These are phyloP conservation scores for Daldinia eschscholtzii DNA, from an alignment of 2,329 filamentous ascomycete genomes.

Conservation along the genomic window DNA sequence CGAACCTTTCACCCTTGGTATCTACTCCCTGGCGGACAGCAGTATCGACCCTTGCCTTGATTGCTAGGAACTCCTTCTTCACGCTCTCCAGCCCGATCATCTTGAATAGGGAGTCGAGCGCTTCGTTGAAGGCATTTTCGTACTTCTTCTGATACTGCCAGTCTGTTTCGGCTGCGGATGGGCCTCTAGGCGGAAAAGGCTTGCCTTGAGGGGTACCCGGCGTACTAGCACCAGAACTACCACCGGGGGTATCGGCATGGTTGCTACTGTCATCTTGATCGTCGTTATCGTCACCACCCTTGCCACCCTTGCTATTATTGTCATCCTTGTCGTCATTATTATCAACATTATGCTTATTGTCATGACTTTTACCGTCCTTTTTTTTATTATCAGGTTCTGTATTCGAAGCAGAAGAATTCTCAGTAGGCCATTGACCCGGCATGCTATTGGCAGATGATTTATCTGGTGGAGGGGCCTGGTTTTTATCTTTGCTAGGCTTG, in stretches of 20 bases:
- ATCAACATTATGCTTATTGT: neutral
- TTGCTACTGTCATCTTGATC: neutral
- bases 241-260: neutral
- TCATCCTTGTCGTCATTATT: neutral
- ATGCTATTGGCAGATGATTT: neutral
- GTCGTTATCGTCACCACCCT: neutral
- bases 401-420: slow-evolving; percentile 4
- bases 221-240: neutral
- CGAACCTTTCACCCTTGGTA: slow-evolving; percentile 65
- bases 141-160: slow-evolving; percentile 67
- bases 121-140: slow-evolving; percentile 61
- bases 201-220: slow-evolving; percentile 18
- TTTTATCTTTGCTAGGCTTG: slow-evolving; percentile 6
- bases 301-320: neutral
- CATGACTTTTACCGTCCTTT: neutral
- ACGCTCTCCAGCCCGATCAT: slow-evolving; percentile 73
- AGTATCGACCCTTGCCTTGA: slow-evolving; percentile 69
- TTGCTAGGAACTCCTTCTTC: slow-evolving; percentile 66
- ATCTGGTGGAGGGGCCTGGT: neutral
- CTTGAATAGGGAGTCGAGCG: slow-evolving; percentile 67
- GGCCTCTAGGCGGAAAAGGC: slow-evolving; percentile 5
- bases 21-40: slow-evolving; percentile 62
- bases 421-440: slow-evolving; percentile 13
- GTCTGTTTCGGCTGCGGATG: slow-evolving; percentile 53
- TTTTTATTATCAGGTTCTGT: neutral